Evolutionary conservation across 306 rosid genomes (phyloP), one percentile per base, ranked within the genome.

Genomic region (Ziziphus jujuba): DNA sequence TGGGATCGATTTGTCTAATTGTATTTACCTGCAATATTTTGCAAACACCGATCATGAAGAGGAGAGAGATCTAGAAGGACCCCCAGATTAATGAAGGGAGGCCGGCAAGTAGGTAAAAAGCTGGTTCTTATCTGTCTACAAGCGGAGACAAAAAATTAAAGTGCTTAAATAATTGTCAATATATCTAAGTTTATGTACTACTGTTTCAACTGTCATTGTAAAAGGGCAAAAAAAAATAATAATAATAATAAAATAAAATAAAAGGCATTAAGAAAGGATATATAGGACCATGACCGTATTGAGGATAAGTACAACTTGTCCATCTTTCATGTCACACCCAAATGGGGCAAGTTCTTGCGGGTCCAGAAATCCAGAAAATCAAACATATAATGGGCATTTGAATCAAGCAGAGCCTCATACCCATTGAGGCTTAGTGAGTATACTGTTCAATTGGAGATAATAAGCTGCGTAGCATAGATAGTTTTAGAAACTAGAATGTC

Each of bases 1-100:
- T 50, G 9, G 9, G 19, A 50, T 16, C 9, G 16, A 40, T 40
- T 50, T 34, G 31, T 55, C 53, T 62, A 74, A 70, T 62, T 51
- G 20, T 44, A 33, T 36, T 73, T 19, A 52, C 50, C 59, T 53
- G 35, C 36, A 56, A 65, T n/a, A 2, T 7, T 6, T 74, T 40
- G 45, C 15, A 40, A 40, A 31, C 31, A 13, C 20, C 49, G 21
- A 14, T n/a, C 22, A n/a, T 51, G 21, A 71, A 65, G n/a, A 40
- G 59, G 83, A 47, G 40, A 68, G 72, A 55, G 61, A 54, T 75
- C 82, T 66, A 56, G 84, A 78, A 67, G 68, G 70, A 59, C 65
- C 72, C 22, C 56, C 12, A 34, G 48, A 23, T 56, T 66, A 56
- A 61, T 51, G 61, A 48, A n/a, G 58, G 2, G 33, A 50, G 45